These are phyloP conservation scores for Salvia rosmarinus DNA, from an alignment of 257 asterid species.

Conservation along the genomic window DNA sequence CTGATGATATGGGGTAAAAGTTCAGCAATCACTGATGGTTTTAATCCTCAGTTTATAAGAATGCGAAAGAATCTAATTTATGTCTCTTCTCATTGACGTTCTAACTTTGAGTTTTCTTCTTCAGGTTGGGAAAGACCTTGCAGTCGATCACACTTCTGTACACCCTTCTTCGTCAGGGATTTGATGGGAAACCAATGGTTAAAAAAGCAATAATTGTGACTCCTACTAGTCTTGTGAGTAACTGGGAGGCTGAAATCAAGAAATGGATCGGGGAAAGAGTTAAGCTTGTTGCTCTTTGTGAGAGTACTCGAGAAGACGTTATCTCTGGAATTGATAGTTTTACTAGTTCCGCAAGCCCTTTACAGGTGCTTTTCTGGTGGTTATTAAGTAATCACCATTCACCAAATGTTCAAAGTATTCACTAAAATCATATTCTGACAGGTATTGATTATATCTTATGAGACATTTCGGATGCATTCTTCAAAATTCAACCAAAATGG, in stretches of 20 bases:
- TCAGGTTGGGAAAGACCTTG: constrained; percentile 93
- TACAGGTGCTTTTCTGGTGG: constrained; percentile 60
- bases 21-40: constrained; percentile 29
- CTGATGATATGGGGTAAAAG: constrained; percentile 98
- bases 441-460: constrained; percentile 94
- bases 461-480: constrained; percentile 96
- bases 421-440: constrained; percentile 36
- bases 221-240: constrained; percentile 96
- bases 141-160: constrained; percentile 92
- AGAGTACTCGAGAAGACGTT: constrained; percentile 89
- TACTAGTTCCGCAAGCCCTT: constrained; percentile 50
- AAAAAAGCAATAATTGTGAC: constrained; percentile 89
- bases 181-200: constrained; percentile 89
- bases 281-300: constrained; percentile 93
- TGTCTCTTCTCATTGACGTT: constrained; percentile 10
- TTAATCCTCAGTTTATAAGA: neutral
- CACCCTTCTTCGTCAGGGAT: constrained; percentile 91
- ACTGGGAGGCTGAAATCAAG: constrained; percentile 96
- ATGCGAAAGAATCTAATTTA: neutral
- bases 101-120: constrained; percentile 29
- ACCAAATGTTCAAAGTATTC: constrained; percentile 9
- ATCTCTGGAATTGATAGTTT: constrained; percentile 75
- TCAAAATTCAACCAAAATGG: constrained; percentile 70
- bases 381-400: constrained; percentile 29
- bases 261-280: constrained; percentile 98